A percentile compares a stretch with the other conserved stretches of the same genome.
Conservation (phyloP, 2,329 filamentous ascomycete species). For the Lasiodiplodia hormozganensis region DNA sequence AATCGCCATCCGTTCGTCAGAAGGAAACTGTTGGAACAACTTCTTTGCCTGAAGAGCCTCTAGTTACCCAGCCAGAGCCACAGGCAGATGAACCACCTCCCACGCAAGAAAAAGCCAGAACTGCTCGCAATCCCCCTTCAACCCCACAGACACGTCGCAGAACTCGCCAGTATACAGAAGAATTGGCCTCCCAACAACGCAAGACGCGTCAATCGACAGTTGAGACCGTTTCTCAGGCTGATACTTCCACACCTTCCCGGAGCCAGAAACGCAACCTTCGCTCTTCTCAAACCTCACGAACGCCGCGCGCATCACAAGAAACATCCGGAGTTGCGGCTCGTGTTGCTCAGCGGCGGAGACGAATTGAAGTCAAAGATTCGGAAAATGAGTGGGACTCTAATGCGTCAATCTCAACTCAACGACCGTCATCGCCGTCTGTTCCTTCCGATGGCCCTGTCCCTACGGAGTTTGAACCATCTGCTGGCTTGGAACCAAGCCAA, state of each 20-base stretch:
- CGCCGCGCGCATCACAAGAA: background rate
- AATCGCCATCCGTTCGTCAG: background rate
- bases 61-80: background rate
- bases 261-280: constrained; percentile 6
- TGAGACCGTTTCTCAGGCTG: constrained; percentile 2
- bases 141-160: constrained; percentile 9
- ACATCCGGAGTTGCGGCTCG: constrained; percentile 19
- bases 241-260: background rate
- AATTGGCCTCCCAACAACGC: background rate
- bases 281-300: constrained; percentile 1
- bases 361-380: constrained; percentile 21
- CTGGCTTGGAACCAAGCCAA: background rate
- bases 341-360: constrained; percentile 1
- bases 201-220: constrained; percentile 1
- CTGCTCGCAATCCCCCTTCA: background rate
- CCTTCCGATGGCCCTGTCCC: background rate
- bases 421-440: constrained; percentile 11
- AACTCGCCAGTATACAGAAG: constrained; percentile 6
- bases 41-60: background rate
- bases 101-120: background rate
- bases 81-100: background rate
- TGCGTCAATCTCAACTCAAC: constrained; percentile 14
- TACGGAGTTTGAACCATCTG: background rate
- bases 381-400: constrained; percentile 21
- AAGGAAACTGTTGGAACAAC: background rate